These are phyloP conservation scores for Coemansia umbellata DNA, from an alignment of 192 early-diverging fungal genomes.

Conservation along the genomic window DNA sequence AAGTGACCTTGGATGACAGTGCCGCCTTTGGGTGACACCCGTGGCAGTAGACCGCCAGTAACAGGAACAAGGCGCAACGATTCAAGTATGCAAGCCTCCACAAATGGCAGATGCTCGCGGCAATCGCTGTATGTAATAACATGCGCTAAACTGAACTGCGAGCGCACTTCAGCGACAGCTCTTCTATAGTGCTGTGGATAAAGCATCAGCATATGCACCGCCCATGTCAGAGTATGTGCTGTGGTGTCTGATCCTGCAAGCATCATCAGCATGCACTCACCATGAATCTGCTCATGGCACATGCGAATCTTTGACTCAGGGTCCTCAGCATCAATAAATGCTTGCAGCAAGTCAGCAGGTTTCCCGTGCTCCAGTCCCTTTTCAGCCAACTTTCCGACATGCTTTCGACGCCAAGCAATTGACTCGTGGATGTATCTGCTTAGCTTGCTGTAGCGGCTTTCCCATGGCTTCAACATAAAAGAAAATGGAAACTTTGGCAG, in stretches of 20 bases:
- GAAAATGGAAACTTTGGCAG: constrained; percentile 21
- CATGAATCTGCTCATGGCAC: constrained; percentile 36
- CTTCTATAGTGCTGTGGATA: constrained; percentile 18
- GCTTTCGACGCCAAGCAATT: constrained; percentile 12
- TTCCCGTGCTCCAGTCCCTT: not conserved
- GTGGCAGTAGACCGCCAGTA: constrained; percentile 24
- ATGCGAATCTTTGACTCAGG: constrained; percentile 41
- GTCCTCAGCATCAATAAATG: constrained; percentile 49
- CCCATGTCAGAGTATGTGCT: constrained; percentile 38
- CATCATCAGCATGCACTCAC: constrained; percentile 46
- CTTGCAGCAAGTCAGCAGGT: constrained; percentile 42
- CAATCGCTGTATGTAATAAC: constrained; percentile 20
- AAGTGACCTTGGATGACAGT: constrained; percentile 18
- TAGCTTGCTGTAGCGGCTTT: constrained; percentile 21
- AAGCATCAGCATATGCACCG: constrained; percentile 26
- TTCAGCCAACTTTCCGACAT: constrained; percentile 1
- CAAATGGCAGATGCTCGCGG: constrained; percentile 27
- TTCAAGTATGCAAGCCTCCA: constrained; percentile 40
- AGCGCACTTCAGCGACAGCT: constrained; percentile 25
- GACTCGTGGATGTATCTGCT: constrained; percentile 34
- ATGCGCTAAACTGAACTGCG: constrained; percentile 7
- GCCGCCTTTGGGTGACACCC: constrained; percentile 25
- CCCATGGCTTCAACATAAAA: constrained; percentile 23
- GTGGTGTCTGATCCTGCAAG: constrained; percentile 33
- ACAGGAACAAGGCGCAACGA: constrained; percentile 36